Conservation (phyloP, 2,329 filamentous ascomycete genomes). For the Fusarium sp. region DNA sequence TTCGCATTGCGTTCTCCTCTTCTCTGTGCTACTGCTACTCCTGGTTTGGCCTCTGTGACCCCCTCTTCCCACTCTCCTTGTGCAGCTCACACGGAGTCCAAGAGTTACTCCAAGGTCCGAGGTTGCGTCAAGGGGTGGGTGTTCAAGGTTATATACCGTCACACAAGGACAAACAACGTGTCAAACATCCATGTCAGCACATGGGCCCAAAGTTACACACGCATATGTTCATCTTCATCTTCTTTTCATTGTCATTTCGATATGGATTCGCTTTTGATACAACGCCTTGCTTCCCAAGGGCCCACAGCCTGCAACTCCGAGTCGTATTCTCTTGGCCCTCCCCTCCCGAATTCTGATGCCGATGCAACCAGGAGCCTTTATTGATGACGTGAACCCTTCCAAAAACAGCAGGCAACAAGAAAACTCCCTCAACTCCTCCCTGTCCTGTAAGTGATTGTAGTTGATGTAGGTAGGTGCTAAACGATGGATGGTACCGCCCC, state of each 20-base stretch:
- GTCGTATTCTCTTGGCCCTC: not conserved
- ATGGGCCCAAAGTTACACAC: not conserved
- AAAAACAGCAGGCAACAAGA: slow-evolving; percentile 9
- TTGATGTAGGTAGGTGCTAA: slow-evolving; percentile 7
- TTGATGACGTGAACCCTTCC: not conserved
- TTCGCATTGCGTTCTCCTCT: not conserved
- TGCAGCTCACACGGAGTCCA: not conserved
- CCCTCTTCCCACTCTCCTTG: not conserved
- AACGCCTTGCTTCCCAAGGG: slow-evolving; percentile 17
- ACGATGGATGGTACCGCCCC: slow-evolving; percentile 17
- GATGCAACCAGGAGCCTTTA: slow-evolving; percentile 1
- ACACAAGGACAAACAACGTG: not conserved
- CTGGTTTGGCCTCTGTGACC: not conserved
- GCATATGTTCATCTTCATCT: not conserved
- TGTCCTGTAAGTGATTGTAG: slow-evolving; percentile 17
- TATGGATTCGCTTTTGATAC: slow-evolving; percentile 14
- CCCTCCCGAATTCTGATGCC: slow-evolving; percentile 1
- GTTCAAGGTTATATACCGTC: not conserved
- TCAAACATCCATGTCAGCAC: not conserved
- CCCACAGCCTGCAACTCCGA: slow-evolving; percentile 21
- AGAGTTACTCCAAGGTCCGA: not conserved
- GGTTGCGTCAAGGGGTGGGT: not conserved
- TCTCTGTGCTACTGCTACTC: not conserved
- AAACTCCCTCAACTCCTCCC: slow-evolving; percentile 40
- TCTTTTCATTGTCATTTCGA: slow-evolving; percentile 9